These are phyloP conservation scores for Acanthamoeba healyi DNA, from an alignment of 208 protist genomes.

Conservation along the genomic window DNA sequence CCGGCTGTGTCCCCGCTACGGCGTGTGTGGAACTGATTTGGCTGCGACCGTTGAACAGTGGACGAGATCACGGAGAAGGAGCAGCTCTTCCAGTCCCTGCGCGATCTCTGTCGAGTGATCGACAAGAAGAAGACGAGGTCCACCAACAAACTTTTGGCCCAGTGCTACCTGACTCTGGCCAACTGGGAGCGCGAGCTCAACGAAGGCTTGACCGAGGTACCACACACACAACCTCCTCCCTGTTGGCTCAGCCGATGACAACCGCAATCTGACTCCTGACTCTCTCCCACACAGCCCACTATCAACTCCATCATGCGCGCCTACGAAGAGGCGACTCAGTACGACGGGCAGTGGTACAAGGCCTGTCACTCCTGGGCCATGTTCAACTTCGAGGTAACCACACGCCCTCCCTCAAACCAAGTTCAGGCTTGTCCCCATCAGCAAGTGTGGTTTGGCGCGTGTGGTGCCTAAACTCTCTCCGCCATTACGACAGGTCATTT, in stretches of 20 bases:
- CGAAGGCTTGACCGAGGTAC: constrained; percentile 77
- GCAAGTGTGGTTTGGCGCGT: background rate
- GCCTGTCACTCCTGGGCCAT: constrained; percentile 71
- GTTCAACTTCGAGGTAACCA: constrained; percentile 75
- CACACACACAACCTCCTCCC: no score
- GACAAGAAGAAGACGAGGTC: constrained; percentile 32
- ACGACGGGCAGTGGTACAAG: constrained; percentile 83
- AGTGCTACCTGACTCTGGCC: constrained; percentile 87
- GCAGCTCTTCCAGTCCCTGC: constrained; percentile 66
- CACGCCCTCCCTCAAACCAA: no score
- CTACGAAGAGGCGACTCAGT: constrained; percentile 60
- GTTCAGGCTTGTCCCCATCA: background rate
- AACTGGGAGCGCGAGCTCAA: constrained; percentile 82
- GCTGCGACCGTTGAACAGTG: background rate
- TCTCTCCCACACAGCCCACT: background rate
- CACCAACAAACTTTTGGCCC: constrained; percentile 77
- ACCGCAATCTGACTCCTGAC: no score
- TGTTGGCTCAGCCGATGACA: no score
- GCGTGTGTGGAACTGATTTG: background rate
- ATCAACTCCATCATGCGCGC: background rate
- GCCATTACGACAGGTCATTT: constrained; percentile 1
- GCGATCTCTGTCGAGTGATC: background rate
- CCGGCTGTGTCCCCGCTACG: background rate
- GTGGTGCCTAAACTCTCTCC: background rate
- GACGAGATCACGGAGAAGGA: constrained; percentile 13